phyloP scores from a whole-genome alignment of 208 protist species.

The Acanthamoeba healyi region DNA sequence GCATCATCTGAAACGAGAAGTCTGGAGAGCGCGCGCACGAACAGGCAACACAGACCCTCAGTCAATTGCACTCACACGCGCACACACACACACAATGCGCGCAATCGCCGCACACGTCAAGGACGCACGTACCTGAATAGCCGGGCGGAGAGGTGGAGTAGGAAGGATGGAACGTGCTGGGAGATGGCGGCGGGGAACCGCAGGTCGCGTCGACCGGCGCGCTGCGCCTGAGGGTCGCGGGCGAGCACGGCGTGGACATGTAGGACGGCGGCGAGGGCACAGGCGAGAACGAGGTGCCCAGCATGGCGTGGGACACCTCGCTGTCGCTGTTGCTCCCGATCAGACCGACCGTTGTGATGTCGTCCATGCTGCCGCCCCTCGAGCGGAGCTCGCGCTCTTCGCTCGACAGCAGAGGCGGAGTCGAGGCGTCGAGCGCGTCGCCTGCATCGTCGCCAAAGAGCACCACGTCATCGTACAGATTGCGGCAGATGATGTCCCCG shows the following conservation, averaged over 20 bases:
- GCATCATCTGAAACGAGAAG: not conserved
- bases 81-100: no score
- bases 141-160: no score
- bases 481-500: no score
- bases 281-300: conserved; percentile 5
- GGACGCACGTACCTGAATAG: no score
- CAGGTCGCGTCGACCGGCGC: not conserved
- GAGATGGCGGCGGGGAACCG: no score
- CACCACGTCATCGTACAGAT: not conserved
- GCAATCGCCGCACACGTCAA: no score
- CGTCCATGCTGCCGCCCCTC: not conserved
- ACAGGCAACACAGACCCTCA: not conserved
- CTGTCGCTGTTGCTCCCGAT: not conserved
- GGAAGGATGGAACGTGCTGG: no score
- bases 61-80: no score
- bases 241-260: not conserved
- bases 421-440: not conserved
- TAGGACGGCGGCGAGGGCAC: not conserved
- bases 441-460: not conserved
- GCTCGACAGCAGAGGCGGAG: no score
- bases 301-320: not conserved
- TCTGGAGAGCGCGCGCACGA: not conserved
- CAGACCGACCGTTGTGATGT: not conserved
- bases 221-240: not conserved
- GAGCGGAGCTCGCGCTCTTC: no score